A percentile compares a stretch with the other conserved stretches of the same genome.
Evolutionary conservation across 495 filamentous ascomycete species (phyloP).

Genomic region (Aspergillus ellipticus): DNA sequence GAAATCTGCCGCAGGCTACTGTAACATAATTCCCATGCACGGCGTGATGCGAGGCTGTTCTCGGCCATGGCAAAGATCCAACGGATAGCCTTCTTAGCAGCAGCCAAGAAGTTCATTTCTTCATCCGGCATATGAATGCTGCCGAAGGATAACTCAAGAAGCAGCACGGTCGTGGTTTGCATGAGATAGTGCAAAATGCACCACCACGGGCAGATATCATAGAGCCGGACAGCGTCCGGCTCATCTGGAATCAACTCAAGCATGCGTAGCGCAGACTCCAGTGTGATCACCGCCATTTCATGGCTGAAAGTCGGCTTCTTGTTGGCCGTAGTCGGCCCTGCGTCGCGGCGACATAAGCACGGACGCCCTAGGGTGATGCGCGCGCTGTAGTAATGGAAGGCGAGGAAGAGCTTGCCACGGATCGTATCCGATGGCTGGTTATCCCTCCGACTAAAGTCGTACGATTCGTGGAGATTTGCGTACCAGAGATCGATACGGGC

Average conservation of each 20-base stretch:
- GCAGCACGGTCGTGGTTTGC: constrained; percentile 57
- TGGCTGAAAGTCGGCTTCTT: constrained; percentile 49
- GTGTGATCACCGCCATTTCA: constrained; percentile 50
- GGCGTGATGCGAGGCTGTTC: constrained; percentile 50
- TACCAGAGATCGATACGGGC: constrained; percentile 53
- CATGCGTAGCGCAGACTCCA: constrained; percentile 52
- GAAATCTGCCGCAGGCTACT: constrained; percentile 37
- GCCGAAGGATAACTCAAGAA: constrained; percentile 59
- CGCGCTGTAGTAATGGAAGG: constrained; percentile 58
- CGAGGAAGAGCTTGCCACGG: constrained; percentile 45
- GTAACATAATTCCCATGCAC: constrained; percentile 57
- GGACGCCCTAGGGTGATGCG: constrained; percentile 60
- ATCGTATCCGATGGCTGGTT: constrained; percentile 31
- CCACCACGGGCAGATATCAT: constrained; percentile 62
- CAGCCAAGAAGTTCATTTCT: constrained; percentile 41
- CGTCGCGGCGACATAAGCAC: constrained; percentile 59
- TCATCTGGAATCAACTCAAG: constrained; percentile 51
- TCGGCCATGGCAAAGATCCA: constrained; percentile 55
- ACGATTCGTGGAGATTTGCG: constrained; percentile 44
- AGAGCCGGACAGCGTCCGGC: constrained; percentile 45
- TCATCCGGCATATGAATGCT: constrained; percentile 52
- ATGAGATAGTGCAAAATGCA: constrained; percentile 62
- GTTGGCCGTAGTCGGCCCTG: constrained; percentile 29
- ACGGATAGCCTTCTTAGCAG: constrained; percentile 50
- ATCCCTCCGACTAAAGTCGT: constrained; percentile 44